Base-by-base conservation (phyloP, 768 basidiomycete genomes). In the Stropharia rugosoannulata region DNA sequence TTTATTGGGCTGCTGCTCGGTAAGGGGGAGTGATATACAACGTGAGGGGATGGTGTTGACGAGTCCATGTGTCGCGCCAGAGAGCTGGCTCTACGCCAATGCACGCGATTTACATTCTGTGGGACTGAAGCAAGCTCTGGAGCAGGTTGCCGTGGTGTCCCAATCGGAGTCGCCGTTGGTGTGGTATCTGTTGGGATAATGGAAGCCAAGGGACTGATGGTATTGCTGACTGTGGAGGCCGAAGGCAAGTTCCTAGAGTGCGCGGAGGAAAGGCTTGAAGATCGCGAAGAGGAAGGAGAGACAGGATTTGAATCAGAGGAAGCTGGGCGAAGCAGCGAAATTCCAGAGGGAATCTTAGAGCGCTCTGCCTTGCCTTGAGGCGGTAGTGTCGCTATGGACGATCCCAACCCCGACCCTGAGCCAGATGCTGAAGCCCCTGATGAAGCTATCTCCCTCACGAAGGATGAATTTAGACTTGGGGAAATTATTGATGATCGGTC, bases 301-400 rank as follows among this genome's bases (percentile, higher is more conserved):
- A 54, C 49, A 25, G 52, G 29, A 39, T 40, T 45, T 13, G 43
- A 54, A 8, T 18, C 52, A 10, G 55, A 54, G 35, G 44, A 54
- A 36, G 58, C 45, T 7, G 66, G 66, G 25, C 56, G 71, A 35
- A 76, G 66, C 12, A 76, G 68, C 2, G 73, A 70, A 13, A 78
- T 62, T 2, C 77, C 77, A 3, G 78, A 78, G 2, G 69, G 73
- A 53, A 69, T 62, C 18, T 19, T 46, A 48, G 50, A 62, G 49
- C 52, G 49, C 13, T 59, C 50, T 22, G 50, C 18, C 27, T 43
- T 47, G 16, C 49, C 18, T 15, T 55, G 58, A 19, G 59, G 46
- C n/a, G 49, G 46, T 39, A 64, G 50, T 6, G 63, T 64, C 13
- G 52, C 57, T 12, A 64, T 51, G 16, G 60, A 62, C 1, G 59